phyloP scores from a whole-genome alignment of 352 stramenopile genomes.

The Pythium angustatum region DNA sequence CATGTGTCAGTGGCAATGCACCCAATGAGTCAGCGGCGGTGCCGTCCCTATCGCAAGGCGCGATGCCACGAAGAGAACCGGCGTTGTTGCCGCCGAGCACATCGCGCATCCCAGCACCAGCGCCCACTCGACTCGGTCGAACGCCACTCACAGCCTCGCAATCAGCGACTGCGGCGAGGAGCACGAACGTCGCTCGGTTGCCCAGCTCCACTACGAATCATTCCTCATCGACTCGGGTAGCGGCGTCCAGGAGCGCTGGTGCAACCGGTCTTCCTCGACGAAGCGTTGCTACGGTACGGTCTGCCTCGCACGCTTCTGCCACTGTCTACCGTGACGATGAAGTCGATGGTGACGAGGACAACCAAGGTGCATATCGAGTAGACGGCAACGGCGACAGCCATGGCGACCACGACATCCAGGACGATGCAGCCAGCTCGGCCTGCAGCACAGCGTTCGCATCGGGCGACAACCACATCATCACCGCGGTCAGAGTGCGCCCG shows the following conservation, averaged over 20 bases:
- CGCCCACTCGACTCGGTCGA: background rate
- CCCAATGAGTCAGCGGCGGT: background rate
- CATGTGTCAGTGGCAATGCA: background rate
- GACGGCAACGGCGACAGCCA: slow-evolving; percentile 5
- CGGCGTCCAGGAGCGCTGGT: background rate
- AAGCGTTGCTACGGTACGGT: background rate
- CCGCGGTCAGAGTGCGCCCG: slow-evolving; percentile 65
- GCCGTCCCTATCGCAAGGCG: background rate
- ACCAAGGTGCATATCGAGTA: slow-evolving; percentile 19
- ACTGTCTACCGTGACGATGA: background rate
- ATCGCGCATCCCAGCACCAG: slow-evolving; percentile 1
- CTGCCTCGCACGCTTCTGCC: background rate
- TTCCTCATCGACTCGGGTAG: background rate
- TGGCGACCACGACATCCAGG: slow-evolving; percentile 1
- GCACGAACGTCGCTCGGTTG: background rate
- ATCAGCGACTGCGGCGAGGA: too few relatives aligned
- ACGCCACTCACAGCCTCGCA: background rate
- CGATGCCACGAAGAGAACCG: slow-evolving; percentile 5
- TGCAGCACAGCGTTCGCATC: slow-evolving; percentile 26
- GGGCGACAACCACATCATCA: slow-evolving; percentile 50
- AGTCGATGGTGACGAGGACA: slow-evolving; percentile 11
- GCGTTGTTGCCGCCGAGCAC: background rate
- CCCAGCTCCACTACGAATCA: background rate
- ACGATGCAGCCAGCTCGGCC: slow-evolving; percentile 27
- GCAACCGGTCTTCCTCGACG: background rate